phyloP scores from a whole-genome alignment of 2,329 filamentous ascomycete species.

The Rhynchosporium secalis region DNA sequence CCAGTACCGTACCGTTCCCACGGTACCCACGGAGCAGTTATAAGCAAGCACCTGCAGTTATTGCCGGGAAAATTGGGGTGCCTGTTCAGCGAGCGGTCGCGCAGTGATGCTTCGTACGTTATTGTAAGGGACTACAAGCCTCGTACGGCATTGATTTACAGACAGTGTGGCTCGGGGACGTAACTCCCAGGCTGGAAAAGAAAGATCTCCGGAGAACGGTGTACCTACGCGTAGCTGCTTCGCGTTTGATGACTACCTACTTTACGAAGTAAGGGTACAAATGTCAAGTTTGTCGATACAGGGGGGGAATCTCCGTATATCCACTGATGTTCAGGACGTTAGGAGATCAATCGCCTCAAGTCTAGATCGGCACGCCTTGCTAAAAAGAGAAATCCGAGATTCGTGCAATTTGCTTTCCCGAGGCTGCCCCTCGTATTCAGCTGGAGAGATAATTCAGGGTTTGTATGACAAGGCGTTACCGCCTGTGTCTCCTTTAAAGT shows the following conservation, averaged over 20 bases:
- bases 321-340: not conserved
- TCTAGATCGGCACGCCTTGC: not conserved
- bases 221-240: no score
- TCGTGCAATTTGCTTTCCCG: not conserved
- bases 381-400: not conserved
- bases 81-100: conserved; percentile 1
- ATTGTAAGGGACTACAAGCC: conserved; percentile 15
- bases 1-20: conserved; percentile 23
- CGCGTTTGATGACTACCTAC: no score
- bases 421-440: conserved; percentile 3
- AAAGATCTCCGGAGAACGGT: no score
- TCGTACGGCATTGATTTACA: not conserved
- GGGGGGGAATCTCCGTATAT: no score
- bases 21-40: conserved; percentile 17
- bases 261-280: no score
- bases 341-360: conserved; percentile 9
- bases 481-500: not conserved
- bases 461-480: not conserved
- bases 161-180: no score
- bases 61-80: conserved; percentile 15
- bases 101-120: not conserved
- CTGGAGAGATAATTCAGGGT: not conserved
- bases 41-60: conserved; percentile 1
- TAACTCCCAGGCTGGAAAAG: no score
- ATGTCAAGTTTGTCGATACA: no score